Evolutionary conservation across 208 protist genomes (phyloP).

Genomic region (Novymonas esmeraldas): DNA sequence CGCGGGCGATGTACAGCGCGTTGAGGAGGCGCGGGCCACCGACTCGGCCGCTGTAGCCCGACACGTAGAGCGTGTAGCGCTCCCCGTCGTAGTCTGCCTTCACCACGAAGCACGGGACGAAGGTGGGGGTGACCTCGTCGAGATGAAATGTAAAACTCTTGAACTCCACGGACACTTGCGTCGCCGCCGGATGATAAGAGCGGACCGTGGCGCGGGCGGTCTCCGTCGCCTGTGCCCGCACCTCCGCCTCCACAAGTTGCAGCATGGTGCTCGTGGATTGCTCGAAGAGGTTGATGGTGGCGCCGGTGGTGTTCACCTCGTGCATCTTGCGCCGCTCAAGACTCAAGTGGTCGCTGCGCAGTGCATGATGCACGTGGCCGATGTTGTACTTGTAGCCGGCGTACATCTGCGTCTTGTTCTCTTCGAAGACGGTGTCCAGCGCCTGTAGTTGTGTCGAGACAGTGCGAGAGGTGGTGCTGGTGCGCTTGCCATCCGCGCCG

Average conservation of each 20-base stretch:
- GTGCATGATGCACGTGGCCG: constrained; percentile 65
- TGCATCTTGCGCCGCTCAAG: constrained; percentile 62
- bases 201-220: constrained; percentile 52
- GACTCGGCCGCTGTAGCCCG: constrained; percentile 61
- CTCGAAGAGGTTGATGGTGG: constrained; percentile 88
- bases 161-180: constrained; percentile 60
- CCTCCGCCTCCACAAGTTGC: constrained; percentile 58
- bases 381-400: constrained; percentile 93
- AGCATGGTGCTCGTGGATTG: constrained; percentile 76
- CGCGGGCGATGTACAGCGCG: constrained; percentile 61
- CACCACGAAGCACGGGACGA: constrained; percentile 87
- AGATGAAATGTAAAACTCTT: constrained; percentile 53
- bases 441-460: constrained; percentile 49
- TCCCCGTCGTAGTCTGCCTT: constrained; percentile 73
- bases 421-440: constrained; percentile 67
- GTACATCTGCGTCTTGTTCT: constrained; percentile 85
- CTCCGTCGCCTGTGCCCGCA: constrained; percentile 50
- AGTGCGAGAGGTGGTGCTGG: constrained; percentile 32
- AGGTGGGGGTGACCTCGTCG: constrained; percentile 71
- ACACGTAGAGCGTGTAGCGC: constrained; percentile 84
- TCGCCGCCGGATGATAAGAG: constrained; percentile 66
- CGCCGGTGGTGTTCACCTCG: constrained; percentile 62
- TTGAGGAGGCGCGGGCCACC: constrained; percentile 83
- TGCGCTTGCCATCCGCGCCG: constrained; percentile 27
- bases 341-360: constrained; percentile 57